These are phyloP conservation scores for Malassezia sp. DNA, from an alignment of 1,284 basidiomycete species.

Conservation along the genomic window DNA sequence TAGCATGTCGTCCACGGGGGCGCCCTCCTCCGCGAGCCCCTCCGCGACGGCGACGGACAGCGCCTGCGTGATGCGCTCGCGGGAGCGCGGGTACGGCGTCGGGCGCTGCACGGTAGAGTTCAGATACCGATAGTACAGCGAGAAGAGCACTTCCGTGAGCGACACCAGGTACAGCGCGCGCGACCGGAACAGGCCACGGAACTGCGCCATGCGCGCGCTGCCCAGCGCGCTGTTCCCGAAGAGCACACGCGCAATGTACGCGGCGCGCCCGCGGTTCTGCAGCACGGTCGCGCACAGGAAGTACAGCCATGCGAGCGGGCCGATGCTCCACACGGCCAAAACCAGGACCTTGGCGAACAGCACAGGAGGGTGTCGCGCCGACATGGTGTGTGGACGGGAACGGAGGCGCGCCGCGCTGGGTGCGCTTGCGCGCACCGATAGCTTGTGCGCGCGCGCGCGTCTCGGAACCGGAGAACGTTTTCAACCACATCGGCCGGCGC, in stretches of 20 bases:
- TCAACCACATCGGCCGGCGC: too few species aligned
- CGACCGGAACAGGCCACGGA: slow-evolving; percentile 11
- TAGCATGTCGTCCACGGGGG: not conserved
- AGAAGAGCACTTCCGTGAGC: slow-evolving; percentile 25
- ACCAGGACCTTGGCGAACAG: slow-evolving; percentile 23
- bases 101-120: slow-evolving; percentile 22
- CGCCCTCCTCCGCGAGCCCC: slow-evolving; percentile 17
- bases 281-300: too few species aligned
- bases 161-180: slow-evolving; percentile 20
- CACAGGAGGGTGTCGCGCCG: slow-evolving; percentile 14
- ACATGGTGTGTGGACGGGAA: not conserved
- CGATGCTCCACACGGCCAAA: slow-evolving; percentile 27
- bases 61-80: slow-evolving; percentile 20
- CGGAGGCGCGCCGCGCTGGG: not conserved
- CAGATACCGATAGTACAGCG: slow-evolving; percentile 30
- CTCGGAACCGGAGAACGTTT: too few species aligned
- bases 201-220: slow-evolving; percentile 7
- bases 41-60: slow-evolving; percentile 25
- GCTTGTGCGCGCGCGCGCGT: not conserved
- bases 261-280: too few species aligned
- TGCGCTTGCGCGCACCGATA: not conserved
- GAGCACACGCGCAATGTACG: too few species aligned
- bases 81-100: slow-evolving; percentile 22
- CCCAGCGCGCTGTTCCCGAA: too few species aligned
- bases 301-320: slow-evolving; percentile 27